A percentile compares a stretch with the other conserved stretches of the same genome.
phyloP scores from a whole-genome alignment of 441 rosid species.

The Breynia disticha region DNA sequence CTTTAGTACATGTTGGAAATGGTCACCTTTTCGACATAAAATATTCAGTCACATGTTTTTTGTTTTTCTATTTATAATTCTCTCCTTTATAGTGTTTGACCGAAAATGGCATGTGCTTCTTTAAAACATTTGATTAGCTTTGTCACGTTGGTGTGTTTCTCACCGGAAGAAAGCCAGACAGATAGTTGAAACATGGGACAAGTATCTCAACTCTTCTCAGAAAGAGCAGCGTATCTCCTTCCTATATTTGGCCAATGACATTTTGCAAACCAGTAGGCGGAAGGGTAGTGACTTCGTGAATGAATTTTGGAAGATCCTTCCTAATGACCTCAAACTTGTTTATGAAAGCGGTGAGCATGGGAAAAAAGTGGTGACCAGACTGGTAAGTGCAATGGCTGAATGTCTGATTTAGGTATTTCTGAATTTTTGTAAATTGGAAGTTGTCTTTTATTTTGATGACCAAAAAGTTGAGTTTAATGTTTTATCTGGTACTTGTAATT shows the following conservation, averaged over 20 bases:
- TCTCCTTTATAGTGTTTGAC: not conserved
- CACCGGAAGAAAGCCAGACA: constrained; percentile 46
- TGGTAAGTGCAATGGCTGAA: constrained; percentile 22
- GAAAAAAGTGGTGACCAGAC: constrained; percentile 36
- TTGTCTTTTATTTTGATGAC: not conserved
- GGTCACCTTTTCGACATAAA: too few relatives aligned
- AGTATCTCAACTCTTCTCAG: constrained; percentile 30
- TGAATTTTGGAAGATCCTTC: constrained; percentile 53
- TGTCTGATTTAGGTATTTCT: not conserved
- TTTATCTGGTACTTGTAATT: too few relatives aligned
- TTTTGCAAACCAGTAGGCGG: constrained; percentile 38
- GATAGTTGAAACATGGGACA: constrained; percentile 43
- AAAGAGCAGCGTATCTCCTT: constrained; percentile 37
- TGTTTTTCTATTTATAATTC: too few relatives aligned
- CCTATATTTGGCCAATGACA: constrained; percentile 44
- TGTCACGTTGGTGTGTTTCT: constrained; percentile 45
- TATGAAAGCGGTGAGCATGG: constrained; percentile 35
- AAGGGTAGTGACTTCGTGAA: constrained; percentile 46
- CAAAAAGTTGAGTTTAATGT: too few relatives aligned
- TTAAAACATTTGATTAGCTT: constrained; percentile 21
- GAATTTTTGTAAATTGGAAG: not conserved
- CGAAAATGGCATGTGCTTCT: not conserved
- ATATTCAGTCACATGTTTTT: too few relatives aligned
- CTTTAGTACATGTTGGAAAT: too few relatives aligned
- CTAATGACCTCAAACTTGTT: constrained; percentile 32